A percentile compares a stretch with the other conserved stretches of the same genome.
Evolutionary conservation across 2,329 filamentous ascomycete species (phyloP).

Genomic region (Gyromitra esculenta): DNA sequence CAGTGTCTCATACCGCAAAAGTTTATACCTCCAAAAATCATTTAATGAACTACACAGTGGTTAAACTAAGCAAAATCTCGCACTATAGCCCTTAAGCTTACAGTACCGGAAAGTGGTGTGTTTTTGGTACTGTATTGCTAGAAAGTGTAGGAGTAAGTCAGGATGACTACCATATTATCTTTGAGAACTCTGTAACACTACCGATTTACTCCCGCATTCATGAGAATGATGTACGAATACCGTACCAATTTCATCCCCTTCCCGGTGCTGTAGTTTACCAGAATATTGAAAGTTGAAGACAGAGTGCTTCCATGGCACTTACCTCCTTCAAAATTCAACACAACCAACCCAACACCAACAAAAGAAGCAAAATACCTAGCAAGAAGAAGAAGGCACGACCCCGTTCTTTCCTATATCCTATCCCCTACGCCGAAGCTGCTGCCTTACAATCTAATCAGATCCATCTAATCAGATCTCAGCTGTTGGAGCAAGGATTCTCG

Average conservation of each 20-base stretch:
- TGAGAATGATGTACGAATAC: no score
- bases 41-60: no score
- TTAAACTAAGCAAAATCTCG: no score
- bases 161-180: no score
- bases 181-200: no score
- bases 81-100: no score
- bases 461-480: constrained; percentile 15
- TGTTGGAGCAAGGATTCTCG: constrained; percentile 3
- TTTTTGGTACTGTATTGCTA: no score
- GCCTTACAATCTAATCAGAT: constrained; percentile 26
- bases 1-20: background rate
- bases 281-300: background rate
- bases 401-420: background rate
- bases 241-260: no score
- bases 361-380: background rate
- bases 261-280: background rate
- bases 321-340: background rate
- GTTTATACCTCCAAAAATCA: no score
- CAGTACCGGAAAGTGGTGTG: no score
- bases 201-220: no score
- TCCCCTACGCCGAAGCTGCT: background rate
- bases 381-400: background rate
- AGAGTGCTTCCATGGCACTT: background rate
- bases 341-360: background rate
- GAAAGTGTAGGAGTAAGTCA: no score